Conservation (phyloP, 2,329 filamentous ascomycete species). For the Diaporthe longicolla region DNA sequence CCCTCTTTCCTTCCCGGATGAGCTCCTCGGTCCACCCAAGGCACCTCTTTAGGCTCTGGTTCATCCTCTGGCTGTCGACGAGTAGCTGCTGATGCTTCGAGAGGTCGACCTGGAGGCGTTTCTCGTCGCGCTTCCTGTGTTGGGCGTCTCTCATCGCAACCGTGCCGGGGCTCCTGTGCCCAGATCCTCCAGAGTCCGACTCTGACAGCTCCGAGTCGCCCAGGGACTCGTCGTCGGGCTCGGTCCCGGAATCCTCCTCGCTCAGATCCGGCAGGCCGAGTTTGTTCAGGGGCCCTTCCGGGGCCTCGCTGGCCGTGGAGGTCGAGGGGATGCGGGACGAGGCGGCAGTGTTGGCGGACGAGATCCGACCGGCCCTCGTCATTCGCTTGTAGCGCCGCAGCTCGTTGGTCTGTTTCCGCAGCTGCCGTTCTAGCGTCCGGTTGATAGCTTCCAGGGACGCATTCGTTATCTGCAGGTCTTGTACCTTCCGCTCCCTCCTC, state of each 20-base stretch:
- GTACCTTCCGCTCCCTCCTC: constrained; percentile 90
- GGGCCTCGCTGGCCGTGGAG: constrained; percentile 56
- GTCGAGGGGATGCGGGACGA: constrained; percentile 58
- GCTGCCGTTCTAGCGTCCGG: constrained; percentile 88
- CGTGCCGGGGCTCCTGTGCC: constrained; percentile 57
- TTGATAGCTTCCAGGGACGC: constrained; percentile 96
- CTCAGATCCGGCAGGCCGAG: constrained; percentile 66
- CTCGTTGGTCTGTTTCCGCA: constrained; percentile 92
- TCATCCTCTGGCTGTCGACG: constrained; percentile 93
- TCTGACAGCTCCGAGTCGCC: constrained; percentile 66
- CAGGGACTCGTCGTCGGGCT: constrained; percentile 54
- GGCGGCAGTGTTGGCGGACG: constrained; percentile 65
- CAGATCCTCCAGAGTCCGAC: constrained; percentile 53
- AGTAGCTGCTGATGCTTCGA: constrained; percentile 90
- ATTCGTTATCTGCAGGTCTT: constrained; percentile 97
- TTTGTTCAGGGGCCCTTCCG: constrained; percentile 57
- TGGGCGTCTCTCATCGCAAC: constrained; percentile 60
- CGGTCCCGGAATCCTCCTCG: constrained; percentile 57
- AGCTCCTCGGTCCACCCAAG: constrained; percentile 91
- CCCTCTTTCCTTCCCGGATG: constrained; percentile 89
- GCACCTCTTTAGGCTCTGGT: constrained; percentile 92
- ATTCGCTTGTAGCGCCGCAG: constrained; percentile 88
- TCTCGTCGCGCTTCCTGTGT: constrained; percentile 82
- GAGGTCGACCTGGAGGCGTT: constrained; percentile 86
- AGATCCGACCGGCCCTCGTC: constrained; percentile 83